Evolutionary conservation across 2,329 filamentous ascomycete genomes (phyloP), one percentile per base, ranked within the genome.

Genomic region (Pleurostoma richardsiae): DNA sequence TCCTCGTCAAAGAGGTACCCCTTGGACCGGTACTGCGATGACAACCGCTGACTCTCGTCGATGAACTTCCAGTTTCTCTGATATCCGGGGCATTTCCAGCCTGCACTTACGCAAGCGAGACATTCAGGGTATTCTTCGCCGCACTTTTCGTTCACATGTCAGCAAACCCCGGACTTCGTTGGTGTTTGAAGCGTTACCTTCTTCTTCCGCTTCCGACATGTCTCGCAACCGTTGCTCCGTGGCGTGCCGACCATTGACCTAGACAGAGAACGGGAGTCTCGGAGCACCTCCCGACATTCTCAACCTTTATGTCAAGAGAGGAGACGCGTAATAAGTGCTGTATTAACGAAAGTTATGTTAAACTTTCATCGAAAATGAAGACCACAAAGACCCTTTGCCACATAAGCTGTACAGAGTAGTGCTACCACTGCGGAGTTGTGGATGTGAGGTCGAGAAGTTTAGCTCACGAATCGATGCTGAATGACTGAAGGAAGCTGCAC

Each of bases 51-150:
- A 39, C 45, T 49, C 41, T 49, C 47, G 44, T 46, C 44, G 29
- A 49, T 41, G n/a, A 49, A 49, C 39, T 46, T 49, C 47, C 47
- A 41, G 10, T 10, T 26, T 29, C 28, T 36, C n/a, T n/a, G 8
- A n/a, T 36, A 36, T 8, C 33, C 33, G n/a, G 33, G 33, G 19
- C 45, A 46, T 5, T 4, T 11, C 45, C 45, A 46, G 45, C 45
- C 45, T 10, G 40, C 30, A 27, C 28, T 42, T 8, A 46, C 50
- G 42, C 60, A 62, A 29, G 57, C 56, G 29, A 47, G 51, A 29
- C 59, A 62, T 6, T 42, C 42, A 0, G 60, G 60, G 1, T 43
- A 48, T 8, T 41, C 40, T 40, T 61, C 59, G 44, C 59, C 58
- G 47, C 60, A 63, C 44, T 60, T 19, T 19, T 19, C 19, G 19